Base-by-base conservation (phyloP, 352 stramenopile genomes). In the Globisporangium mamillatum region DNA sequence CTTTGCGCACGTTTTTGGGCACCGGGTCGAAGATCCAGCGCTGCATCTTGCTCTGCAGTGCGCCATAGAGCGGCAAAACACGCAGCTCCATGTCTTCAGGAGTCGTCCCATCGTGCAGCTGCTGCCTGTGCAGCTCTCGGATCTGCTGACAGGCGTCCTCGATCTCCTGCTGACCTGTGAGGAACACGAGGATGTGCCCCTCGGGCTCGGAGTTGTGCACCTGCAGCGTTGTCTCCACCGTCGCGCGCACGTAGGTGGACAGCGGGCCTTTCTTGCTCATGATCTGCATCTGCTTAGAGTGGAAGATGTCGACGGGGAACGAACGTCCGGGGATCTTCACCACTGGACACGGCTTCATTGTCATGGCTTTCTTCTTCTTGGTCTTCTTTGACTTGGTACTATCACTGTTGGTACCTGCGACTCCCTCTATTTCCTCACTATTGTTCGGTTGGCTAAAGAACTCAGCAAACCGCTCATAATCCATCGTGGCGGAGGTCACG, bases 21-120 rank as follows among this genome's bases (percentile, higher is more conserved):
- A 98, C 93, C 5, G 76, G 50, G 41, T 91, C 79, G 73, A 99
- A 99, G 60, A 99, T 99, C 65, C 89, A 85, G 48, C 89, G 90
- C 82, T 99, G 97, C 66, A 88, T 77, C 5, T 75, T 74, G 1
- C 93, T 96, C n/a, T 97, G 88, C 34, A 99, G 80, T 6, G 96
- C 97, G 10, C 94, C 97, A 77, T 99, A 99, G 2, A 99, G 73
- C 16, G 98, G 97, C 56, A 93, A 54, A 46, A 95, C 78, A 1
- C 59, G 82, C 81, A 98, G 32, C 88, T 82, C 67, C 64, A 90
- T 74, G 20, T 16, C 38, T 0, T n/a, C 38, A 3, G 29, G 14
- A 12, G 64, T 46, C 4, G 53, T 68, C 60, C 34, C 34, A 56
- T 74, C 34, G 20, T 60, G 34, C 24, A 65, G 60, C 32, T 79